phyloP scores from a whole-genome alignment of 1,284 basidiomycete species.

The Cutaneotrichosporon arboriforme region DNA sequence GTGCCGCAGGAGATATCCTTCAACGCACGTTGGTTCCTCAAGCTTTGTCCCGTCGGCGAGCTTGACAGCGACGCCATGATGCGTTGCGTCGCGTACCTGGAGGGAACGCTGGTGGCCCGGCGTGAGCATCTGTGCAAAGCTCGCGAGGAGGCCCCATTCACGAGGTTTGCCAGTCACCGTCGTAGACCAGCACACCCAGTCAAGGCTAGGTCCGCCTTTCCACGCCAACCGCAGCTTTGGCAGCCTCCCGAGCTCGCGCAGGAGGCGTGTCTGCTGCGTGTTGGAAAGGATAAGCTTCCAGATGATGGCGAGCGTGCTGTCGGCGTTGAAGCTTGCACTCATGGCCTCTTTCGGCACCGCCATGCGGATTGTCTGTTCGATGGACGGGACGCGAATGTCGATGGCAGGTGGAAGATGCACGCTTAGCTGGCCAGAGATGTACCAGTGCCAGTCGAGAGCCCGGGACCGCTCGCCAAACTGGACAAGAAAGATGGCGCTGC shows the following conservation, averaged over 20 bases:
- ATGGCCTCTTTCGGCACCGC: constrained; percentile 31
- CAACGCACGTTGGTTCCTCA: constrained; percentile 41
- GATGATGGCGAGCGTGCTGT: constrained; percentile 24
- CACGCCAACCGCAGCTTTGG: constrained; percentile 38
- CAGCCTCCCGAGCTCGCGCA: constrained; percentile 17
- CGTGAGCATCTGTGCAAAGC: constrained; percentile 20
- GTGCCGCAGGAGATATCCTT: constrained; percentile 41
- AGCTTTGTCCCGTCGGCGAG: constrained; percentile 38
- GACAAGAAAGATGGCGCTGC: constrained; percentile 34
- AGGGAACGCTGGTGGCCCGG: constrained; percentile 19
- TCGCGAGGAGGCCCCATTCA: constrained; percentile 41
- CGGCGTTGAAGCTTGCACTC: constrained; percentile 18
- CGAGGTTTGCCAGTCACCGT: constrained; percentile 33
- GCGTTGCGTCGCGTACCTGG: constrained; percentile 37
- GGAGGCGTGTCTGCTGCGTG: constrained; percentile 25
- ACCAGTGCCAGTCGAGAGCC: constrained; percentile 47
- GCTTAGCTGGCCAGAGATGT: constrained; percentile 40
- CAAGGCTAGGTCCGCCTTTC: constrained; percentile 38
- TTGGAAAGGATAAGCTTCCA: constrained; percentile 31
- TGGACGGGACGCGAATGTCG: constrained; percentile 34
- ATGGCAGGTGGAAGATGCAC: constrained; percentile 33
- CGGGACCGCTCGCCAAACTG: constrained; percentile 38
- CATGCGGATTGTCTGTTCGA: constrained; percentile 34
- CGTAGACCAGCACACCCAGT: constrained; percentile 40
- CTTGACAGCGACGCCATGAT: constrained; percentile 26